Percentiles rank a stretch among this genome's conserved stretches.
phyloP scores from a whole-genome alignment of 768 basidiomycete genomes.

The Pleurotus sapidus region DNA sequence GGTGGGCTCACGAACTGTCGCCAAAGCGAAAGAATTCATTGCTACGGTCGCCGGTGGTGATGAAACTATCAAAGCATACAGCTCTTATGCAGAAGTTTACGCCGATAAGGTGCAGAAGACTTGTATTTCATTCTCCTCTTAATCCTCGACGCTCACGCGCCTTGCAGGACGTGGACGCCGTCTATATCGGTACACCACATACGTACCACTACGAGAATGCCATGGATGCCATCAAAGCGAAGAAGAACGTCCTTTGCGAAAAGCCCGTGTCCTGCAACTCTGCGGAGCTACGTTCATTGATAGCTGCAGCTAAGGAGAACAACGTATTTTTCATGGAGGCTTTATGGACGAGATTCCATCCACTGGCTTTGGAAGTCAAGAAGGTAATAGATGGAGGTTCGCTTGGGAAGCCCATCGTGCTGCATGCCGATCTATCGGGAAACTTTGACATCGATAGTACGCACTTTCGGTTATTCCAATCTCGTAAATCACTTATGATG shows the following conservation, averaged over 20 bases:
- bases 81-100: slow-evolving; percentile 73
- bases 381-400: slow-evolving; percentile 56
- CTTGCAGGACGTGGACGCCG: slow-evolving; percentile 62
- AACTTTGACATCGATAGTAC: slow-evolving; percentile 66
- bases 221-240: slow-evolving; percentile 69
- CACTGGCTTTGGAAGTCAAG: slow-evolving; percentile 63
- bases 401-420: slow-evolving; percentile 63
- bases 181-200: slow-evolving; percentile 88
- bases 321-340: slow-evolving; percentile 92
- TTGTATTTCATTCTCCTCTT: neutral
- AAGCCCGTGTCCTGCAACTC: slow-evolving; percentile 83
- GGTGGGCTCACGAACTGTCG: slow-evolving; percentile 71
- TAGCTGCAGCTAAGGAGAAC: slow-evolving; percentile 71
- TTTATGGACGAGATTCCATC: slow-evolving; percentile 84
- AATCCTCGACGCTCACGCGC: neutral
- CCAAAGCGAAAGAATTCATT: slow-evolving; percentile 73
- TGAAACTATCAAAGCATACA: slow-evolving; percentile 61
- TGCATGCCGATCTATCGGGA: slow-evolving; percentile 76
- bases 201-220: slow-evolving; percentile 80
- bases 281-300: slow-evolving; percentile 70
- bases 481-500: neutral
- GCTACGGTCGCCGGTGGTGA: slow-evolving; percentile 46
- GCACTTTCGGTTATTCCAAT: slow-evolving; percentile 16
- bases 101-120: slow-evolving; percentile 51
- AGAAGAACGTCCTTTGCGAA: slow-evolving; percentile 87